Evolutionary conservation across 2,329 filamentous ascomycete species (phyloP), one percentile per base, ranked within the genome.

Genomic region (Botrytis porri): DNA sequence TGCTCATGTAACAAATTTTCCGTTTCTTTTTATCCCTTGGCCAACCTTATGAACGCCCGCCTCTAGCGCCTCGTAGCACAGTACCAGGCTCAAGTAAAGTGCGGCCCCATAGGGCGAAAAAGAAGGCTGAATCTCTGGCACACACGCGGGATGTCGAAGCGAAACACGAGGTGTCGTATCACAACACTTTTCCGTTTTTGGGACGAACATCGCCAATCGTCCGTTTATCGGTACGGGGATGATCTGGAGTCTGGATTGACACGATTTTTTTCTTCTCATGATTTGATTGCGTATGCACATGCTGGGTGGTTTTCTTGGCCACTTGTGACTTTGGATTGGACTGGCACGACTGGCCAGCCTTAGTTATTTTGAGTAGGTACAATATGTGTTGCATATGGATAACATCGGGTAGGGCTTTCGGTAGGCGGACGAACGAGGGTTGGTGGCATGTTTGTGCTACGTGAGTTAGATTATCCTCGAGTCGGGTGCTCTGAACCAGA

Each of bases 61-160:
- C 12, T 65, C 43, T 65, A 65, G 63, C 63, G 37, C 41, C 63
- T 37, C 48, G 48, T 32, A 69, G 37, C 45, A 57, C 35, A 25
- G 20, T n/a, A 51, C 63, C 63, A 35, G 32, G 43, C 32, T 51
- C 61, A 22, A 29, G 20, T 22, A 63, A 37, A 41, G 61, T 71
- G 45, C 59, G 59, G 62, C 25, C 48, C 35, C 48, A 41, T 72
- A 72, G 18, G 70, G 70, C 70, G 70, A 72, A 60, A 70, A 66
- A 71, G 70, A 71, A 66, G 70, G 70, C 70, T 72, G 70, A 72
- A 72, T 67, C 62, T 65, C 45, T 41, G 64, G 51, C 54, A 37
- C 35, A 67, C n/a, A 41, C 37, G 45, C 61, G 62, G 45, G 39
- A 67, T 54, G 43, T 54, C 32, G 59, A 71, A 71, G 69, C 59